These are phyloP conservation scores for Aspergillus unguis DNA, from an alignment of 2,329 filamentous ascomycete species.

Conservation along the genomic window DNA sequence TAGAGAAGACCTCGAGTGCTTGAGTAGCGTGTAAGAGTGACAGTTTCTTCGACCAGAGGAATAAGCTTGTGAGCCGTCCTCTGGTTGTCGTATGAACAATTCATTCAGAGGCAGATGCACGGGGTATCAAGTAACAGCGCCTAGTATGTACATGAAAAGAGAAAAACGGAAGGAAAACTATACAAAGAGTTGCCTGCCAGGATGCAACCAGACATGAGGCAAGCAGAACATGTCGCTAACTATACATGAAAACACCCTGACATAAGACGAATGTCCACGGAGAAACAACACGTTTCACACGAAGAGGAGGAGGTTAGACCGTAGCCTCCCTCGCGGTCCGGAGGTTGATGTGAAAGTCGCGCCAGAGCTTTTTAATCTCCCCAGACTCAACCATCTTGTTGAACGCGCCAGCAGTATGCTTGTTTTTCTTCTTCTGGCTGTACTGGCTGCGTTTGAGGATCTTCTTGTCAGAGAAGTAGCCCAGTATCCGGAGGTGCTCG, in stretches of 20 bases:
- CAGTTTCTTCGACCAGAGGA: too few species aligned
- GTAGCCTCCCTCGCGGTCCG: conserved; percentile 55
- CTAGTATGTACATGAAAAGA: too few species aligned
- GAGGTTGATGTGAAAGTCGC: conserved; percentile 62
- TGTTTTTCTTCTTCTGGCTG: conserved; percentile 57
- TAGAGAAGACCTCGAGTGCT: neutral
- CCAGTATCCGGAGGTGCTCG: conserved; percentile 56
- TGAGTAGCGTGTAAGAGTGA: neutral
- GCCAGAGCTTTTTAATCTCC: conserved; percentile 61
- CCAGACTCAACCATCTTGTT: conserved; percentile 60
- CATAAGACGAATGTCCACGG: too few species aligned
- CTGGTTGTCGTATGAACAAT: too few species aligned
- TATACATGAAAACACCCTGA: too few species aligned
- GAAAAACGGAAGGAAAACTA: too few species aligned
- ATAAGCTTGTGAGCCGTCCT: too few species aligned
- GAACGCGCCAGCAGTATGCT: conserved; percentile 62
- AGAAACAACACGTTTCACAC: neutral
- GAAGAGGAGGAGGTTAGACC: conserved; percentile 25
- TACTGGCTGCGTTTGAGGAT: conserved; percentile 60
- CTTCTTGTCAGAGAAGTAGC: conserved; percentile 56
- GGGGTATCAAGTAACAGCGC: too few species aligned
- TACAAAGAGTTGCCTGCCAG: too few species aligned
- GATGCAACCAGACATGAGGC: too few species aligned
- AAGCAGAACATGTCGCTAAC: too few species aligned
- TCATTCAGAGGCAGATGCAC: too few species aligned